phyloP scores from a whole-genome alignment of 495 filamentous ascomycete genomes.

The Lasiosphaeria hispida region DNA sequence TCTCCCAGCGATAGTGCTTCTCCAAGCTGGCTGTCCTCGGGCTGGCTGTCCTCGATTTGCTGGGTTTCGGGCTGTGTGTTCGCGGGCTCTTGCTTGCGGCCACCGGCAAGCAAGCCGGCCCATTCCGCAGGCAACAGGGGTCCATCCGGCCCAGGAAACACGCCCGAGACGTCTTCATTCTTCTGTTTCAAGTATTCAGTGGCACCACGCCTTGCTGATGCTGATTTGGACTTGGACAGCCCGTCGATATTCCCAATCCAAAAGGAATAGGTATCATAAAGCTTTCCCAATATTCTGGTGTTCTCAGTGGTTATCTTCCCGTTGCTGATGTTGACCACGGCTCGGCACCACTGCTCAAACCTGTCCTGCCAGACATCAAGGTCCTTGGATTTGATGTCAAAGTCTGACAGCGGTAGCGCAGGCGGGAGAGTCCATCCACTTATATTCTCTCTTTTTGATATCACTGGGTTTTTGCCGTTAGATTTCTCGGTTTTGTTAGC shows the following conservation, averaged over 20 bases:
- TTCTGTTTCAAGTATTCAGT: slow-evolving; percentile 10
- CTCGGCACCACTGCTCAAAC: slow-evolving; percentile 25
- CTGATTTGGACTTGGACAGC: slow-evolving; percentile 14
- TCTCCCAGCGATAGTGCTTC: not conserved
- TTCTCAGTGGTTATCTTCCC: slow-evolving; percentile 4
- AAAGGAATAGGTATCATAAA: slow-evolving; percentile 5
- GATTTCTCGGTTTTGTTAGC: no score
- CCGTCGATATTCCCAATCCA: slow-evolving; percentile 23
- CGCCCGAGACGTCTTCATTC: not conserved
- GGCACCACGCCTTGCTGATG: slow-evolving; percentile 16
- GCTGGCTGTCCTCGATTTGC: no score
- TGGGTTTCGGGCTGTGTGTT: no score
- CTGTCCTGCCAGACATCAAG: slow-evolving; percentile 15
- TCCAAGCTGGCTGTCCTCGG: not conserved
- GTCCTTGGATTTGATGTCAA: slow-evolving; percentile 9
- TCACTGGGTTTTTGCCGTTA: no score
- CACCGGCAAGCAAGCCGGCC: no score
- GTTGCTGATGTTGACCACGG: slow-evolving; percentile 14
- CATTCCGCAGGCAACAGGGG: no score
- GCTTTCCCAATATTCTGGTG: slow-evolving; percentile 1
- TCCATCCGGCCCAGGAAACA: no score
- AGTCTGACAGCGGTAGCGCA: not conserved
- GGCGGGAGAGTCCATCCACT: slow-evolving; percentile 17
- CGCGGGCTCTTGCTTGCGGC: no score
- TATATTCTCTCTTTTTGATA: not conserved